A percentile compares a stretch with the other conserved stretches of the same genome.
These are phyloP conservation scores for Ceratobasidium sp. DNA, from an alignment of 1,284 basidiomycete species.

Conservation along the genomic window DNA sequence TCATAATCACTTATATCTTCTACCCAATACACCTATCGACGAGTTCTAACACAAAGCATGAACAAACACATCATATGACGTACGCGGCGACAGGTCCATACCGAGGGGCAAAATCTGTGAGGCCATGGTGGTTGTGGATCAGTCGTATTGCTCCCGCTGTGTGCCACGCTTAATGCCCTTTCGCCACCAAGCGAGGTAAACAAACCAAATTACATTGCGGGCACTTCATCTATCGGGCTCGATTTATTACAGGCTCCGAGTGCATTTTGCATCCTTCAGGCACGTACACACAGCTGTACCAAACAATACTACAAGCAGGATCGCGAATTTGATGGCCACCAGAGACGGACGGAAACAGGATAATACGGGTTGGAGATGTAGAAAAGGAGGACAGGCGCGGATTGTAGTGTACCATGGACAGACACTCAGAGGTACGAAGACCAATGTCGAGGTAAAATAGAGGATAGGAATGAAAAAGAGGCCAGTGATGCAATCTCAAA, in stretches of 20 bases:
- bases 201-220: conserved; percentile 17
- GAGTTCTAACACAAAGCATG: conserved; percentile 68
- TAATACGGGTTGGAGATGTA: conserved; percentile 27
- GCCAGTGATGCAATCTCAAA: not conserved
- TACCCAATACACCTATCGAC: conserved; percentile 97
- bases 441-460: conserved; percentile 9
- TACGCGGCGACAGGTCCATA: conserved; percentile 37
- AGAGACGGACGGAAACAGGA: conserved; percentile 23
- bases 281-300: conserved; percentile 39
- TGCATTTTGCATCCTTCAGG: conserved; percentile 44
- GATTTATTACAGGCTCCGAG: conserved; percentile 27
- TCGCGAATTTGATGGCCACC: conserved; percentile 3
- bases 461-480: not conserved
- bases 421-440: conserved; percentile 40
- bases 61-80: conserved; percentile 56
- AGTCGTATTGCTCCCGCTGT: not conserved
- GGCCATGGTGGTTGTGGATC: conserved; percentile 62
- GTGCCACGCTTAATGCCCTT: conserved; percentile 7
- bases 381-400: conserved; percentile 37
- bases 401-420: conserved; percentile 29
- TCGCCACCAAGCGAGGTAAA: conserved; percentile 27
- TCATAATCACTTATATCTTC: conserved; percentile 97
- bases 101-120: conserved; percentile 73
- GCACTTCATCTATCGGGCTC: conserved; percentile 32
- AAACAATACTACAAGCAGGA: conserved; percentile 34